Evolutionary conservation across 768 basidiomycete genomes (phyloP).

Genomic region (Trametes maxima): DNA sequence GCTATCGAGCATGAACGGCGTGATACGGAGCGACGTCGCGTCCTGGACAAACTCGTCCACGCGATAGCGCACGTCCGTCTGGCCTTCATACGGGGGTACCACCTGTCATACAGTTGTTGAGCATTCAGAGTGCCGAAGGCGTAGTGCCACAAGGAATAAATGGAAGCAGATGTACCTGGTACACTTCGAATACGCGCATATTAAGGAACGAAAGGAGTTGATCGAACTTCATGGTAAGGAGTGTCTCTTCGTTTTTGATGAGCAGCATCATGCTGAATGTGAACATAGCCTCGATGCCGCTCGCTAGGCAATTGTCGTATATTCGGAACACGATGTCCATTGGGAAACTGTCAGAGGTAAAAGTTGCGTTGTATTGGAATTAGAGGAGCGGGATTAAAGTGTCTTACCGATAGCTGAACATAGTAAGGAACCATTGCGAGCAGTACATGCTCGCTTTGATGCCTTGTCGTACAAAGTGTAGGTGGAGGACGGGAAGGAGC

Average conservation of each 20-base stretch:
- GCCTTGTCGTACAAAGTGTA: constrained; percentile 92
- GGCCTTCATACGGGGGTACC: constrained; percentile 5
- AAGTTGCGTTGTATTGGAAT: no score
- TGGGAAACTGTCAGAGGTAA: constrained; percentile 67
- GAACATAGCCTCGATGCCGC: constrained; percentile 96
- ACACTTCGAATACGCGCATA: constrained; percentile 77
- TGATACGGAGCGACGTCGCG: constrained; percentile 82
- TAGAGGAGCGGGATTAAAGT: not conserved
- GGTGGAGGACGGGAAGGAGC: constrained; percentile 85
- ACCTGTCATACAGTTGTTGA: not conserved
- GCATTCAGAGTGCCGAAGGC: no score
- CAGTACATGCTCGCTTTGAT: constrained; percentile 98
- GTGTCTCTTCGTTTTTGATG: constrained; percentile 80
- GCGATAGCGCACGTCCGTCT: constrained; percentile 47
- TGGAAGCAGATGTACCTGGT: constrained; percentile 49
- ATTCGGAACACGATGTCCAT: constrained; percentile 94
- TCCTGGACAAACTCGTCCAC: constrained; percentile 88
- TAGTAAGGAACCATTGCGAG: constrained; percentile 97
- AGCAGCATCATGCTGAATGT: constrained; percentile 89
- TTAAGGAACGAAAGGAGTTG: constrained; percentile 87
- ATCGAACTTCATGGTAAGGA: constrained; percentile 88
- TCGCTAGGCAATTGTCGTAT: constrained; percentile 95
- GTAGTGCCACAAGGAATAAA: not conserved
- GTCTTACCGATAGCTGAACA: constrained; percentile 90
- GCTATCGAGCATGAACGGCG: constrained; percentile 93